Percentiles rank a stretch among this genome's conserved stretches.
phyloP scores from a whole-genome alignment of 2,329 filamentous ascomycete genomes.

The Colletotrichum gigasporum region DNA sequence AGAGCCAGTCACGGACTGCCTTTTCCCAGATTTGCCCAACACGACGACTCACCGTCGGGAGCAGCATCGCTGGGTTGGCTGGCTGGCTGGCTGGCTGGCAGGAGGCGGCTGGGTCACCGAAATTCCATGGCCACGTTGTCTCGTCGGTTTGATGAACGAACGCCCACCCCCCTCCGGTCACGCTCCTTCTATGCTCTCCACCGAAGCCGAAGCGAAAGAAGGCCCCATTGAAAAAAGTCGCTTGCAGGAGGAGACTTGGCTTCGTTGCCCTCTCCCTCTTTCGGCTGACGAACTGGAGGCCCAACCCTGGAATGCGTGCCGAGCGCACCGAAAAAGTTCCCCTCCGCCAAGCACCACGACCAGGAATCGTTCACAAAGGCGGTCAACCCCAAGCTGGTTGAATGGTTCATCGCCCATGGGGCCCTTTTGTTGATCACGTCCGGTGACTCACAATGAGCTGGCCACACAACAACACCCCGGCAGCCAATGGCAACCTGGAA shows the following conservation, averaged over 20 bases:
- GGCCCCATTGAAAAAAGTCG: slow-evolving; percentile 1
- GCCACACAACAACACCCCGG: neutral
- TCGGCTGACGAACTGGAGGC: slow-evolving; percentile 9
- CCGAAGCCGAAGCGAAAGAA: neutral
- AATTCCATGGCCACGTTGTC: slow-evolving; percentile 2
- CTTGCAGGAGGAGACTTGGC: slow-evolving; percentile 9
- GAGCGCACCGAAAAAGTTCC: slow-evolving; percentile 10
- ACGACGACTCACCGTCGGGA: neutral
- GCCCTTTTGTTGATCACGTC: neutral
- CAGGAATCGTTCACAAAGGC: slow-evolving; percentile 8
- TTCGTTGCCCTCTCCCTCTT: neutral
- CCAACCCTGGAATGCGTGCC: neutral
- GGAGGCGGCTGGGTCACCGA: neutral
- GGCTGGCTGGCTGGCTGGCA: neutral
- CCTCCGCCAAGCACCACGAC: slow-evolving; percentile 3
- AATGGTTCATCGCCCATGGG: too few species aligned
- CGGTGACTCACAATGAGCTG: slow-evolving; percentile 28
- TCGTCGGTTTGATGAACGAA: neutral
- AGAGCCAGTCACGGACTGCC: slow-evolving; percentile 3
- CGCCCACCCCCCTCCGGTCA: neutral
- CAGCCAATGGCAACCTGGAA: neutral
- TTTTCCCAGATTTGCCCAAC: neutral
- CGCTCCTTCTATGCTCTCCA: neutral
- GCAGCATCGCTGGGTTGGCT: neutral
- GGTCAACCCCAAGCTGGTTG: slow-evolving; percentile 14